Evolutionary conservation across 192 early-diverging fungal genomes (phyloP).

Genomic region (Diversispora eburnea): DNA sequence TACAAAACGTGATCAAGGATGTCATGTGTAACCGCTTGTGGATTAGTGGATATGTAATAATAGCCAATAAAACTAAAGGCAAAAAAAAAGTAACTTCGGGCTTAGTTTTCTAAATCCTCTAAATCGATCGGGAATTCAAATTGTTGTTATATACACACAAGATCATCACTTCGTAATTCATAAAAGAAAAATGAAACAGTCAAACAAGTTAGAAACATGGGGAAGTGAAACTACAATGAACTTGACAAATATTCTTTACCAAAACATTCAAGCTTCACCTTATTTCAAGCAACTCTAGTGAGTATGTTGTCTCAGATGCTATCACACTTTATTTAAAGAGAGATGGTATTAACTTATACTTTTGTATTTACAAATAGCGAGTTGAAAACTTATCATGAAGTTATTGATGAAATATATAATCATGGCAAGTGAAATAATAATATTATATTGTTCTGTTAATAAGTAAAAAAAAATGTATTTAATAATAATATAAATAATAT

Average conservation of each 20-base stretch:
- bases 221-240: constrained; percentile 83
- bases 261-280: constrained; percentile 68
- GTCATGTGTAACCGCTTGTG: no score
- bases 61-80: no score
- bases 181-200: constrained; percentile 17
- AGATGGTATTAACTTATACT: not conserved
- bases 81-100: no score
- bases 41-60: no score
- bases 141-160: no score
- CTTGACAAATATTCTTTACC: constrained; percentile 65
- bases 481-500: no score
- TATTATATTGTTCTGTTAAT: not conserved
- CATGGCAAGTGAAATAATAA: constrained; percentile 46
- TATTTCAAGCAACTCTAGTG: constrained; percentile 76
- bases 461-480: no score
- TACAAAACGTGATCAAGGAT: no score
- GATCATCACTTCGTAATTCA: not conserved
- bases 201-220: constrained; percentile 60
- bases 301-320: constrained; percentile 29
- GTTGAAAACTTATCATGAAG: constrained; percentile 72
- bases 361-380: constrained; percentile 42
- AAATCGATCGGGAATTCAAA: no score
- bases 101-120: no score
- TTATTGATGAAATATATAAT: constrained; percentile 70
- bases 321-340: no score